Percentiles rank a stretch among this genome's conserved stretches.
phyloP scores from a whole-genome alignment of 106 monocot genomes.

The Narthecium ossifragum region DNA sequence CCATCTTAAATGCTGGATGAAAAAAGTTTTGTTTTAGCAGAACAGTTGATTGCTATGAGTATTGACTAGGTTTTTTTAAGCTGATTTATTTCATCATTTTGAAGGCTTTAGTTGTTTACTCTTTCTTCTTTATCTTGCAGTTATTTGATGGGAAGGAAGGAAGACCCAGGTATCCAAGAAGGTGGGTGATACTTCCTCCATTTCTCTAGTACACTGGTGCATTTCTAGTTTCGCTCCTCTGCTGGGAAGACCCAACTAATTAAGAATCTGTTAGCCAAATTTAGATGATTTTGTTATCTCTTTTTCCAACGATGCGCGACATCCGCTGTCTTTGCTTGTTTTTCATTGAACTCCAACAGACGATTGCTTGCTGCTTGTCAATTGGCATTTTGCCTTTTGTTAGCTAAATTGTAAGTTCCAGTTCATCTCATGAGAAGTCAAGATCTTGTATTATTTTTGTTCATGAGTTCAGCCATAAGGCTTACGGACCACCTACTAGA shows the following conservation, averaged over 20 bases:
- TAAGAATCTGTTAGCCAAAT: not conserved
- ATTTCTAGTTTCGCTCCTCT: not conserved
- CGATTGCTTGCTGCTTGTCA: not conserved
- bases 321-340: not conserved
- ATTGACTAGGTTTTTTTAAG: no score
- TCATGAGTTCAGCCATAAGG: no score
- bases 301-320: no score
- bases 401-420: no score
- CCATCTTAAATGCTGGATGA: no score
- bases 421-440: no score
- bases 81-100: no score
- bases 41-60: no score
- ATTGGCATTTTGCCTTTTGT: not conserved
- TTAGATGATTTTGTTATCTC: not conserved
- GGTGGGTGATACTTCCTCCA: slow-evolving; percentile 80
- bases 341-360: not conserved
- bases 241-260: not conserved
- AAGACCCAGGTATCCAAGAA: slow-evolving; percentile 56
- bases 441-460: no score
- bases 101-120: not conserved
- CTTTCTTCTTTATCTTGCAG: slow-evolving; percentile 21
- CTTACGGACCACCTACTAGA: no score
- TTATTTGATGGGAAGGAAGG: slow-evolving; percentile 78
- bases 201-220: slow-evolving; percentile 22
- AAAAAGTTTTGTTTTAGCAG: no score